Percentiles rank a stretch among this genome's conserved stretches.
phyloP scores from a whole-genome alignment of 768 basidiomycete genomes.

The Psilocybe azurescens region DNA sequence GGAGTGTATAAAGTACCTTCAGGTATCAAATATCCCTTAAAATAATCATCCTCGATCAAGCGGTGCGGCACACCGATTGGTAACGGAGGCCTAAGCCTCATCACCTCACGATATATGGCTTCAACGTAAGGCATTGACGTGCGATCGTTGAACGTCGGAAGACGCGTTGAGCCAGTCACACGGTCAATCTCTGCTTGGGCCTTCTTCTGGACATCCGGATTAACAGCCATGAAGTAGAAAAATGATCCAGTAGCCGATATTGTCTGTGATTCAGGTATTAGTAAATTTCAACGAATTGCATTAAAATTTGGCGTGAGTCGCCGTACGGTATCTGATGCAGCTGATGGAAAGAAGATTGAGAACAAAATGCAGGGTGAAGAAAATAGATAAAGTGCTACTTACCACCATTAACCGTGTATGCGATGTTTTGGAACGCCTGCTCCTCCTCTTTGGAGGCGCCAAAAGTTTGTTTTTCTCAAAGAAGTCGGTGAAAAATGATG shows the following conservation, averaged over 20 bases:
- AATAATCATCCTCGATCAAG: constrained; percentile 25
- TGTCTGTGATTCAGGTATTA: constrained; percentile 9
- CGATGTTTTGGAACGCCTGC: constrained; percentile 11
- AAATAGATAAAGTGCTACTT: neutral
- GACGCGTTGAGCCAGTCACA: constrained; percentile 32
- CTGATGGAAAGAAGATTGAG: constrained; percentile 1
- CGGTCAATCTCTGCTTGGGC: constrained; percentile 41
- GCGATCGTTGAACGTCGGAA: constrained; percentile 32
- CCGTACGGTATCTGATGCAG: constrained; percentile 21
- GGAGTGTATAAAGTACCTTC: constrained; percentile 11
- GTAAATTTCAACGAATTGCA: neutral
- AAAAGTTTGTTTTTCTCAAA: constrained; percentile 2
- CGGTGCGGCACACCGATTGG: constrained; percentile 27
- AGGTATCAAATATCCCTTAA: constrained; percentile 33
- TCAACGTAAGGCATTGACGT: constrained; percentile 31
- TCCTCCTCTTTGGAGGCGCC: constrained; percentile 3
- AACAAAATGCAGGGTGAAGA: no score
- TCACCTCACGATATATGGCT: constrained; percentile 23
- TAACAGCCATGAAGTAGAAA: constrained; percentile 31
- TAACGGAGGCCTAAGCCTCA: constrained; percentile 22
- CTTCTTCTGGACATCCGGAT: constrained; percentile 35
- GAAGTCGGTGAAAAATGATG: constrained; percentile 16
- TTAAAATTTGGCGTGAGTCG: neutral
- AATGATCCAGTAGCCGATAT: constrained; percentile 24
- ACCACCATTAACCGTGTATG: constrained; percentile 21